Base-by-base conservation (phyloP, 176 grass and related monocot genomes). In the Neostapfia colusana region DNA sequence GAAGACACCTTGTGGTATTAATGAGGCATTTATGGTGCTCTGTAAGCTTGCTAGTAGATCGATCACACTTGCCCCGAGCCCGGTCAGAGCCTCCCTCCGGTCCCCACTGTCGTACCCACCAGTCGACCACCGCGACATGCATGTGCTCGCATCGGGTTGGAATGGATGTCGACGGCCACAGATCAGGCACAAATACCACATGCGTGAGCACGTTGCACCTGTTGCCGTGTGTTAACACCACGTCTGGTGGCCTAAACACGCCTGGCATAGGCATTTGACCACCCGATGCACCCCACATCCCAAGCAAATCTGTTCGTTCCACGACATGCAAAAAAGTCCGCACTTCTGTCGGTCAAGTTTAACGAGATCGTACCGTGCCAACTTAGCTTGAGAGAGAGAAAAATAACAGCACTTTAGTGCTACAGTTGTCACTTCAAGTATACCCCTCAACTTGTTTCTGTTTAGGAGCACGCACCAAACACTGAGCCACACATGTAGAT, bases 11-110 rank as follows among this genome's bases (percentile, higher is more conserved):
- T 86, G 79, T 62, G 50, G 53, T 83, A 89, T 93, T 93, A 84
- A 93, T 89, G 66, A 41, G 5, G 76, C 87, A 93, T 89, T 89
- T 39, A 93, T 78, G 82, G 77, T 83, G 80, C 61, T 86, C 89
- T 89, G 87, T 93, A 89, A 74, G 65, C 80, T 82, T 87, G 58
- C 82, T 85, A 57, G 79, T 85, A 57, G 79, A 73, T 83, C 79
- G 75, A 83, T 84, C 80, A 81, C 81, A 27, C 59, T 91, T 67
- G 62, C 81, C 69, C 63, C 77, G 78, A 76, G 54, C 68, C 68
- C 36, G 61, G 49, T 44, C 58, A 9, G 53, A 17, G 23, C 53
- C 51, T 71, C 38, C 18, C 37, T 18, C n/a, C n/a, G n/a, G n/a
- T 9, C 6, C 48, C 13, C 23, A 24, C 67, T 54, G 1, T 20